Conservation (phyloP, 208 protist genomes). For the Acanthamoeba culbertsoni region DNA sequence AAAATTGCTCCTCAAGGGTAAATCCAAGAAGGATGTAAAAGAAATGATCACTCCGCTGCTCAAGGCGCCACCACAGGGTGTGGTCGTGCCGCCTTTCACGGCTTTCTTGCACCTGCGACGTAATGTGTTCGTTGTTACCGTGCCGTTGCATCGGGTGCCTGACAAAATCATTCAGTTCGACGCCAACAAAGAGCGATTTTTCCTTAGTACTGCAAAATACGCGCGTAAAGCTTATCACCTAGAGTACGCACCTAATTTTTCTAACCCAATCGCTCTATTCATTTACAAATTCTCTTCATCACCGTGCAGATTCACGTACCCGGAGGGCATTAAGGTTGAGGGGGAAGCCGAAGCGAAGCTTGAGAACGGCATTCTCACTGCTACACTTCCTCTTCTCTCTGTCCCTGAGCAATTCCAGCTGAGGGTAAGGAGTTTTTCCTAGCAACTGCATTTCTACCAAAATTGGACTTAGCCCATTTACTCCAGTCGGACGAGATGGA, state of each 20-base stretch:
- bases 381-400: background rate
- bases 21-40: background rate
- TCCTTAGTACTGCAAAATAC: slow-evolving; percentile 6
- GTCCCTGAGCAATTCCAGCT: background rate
- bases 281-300: background rate
- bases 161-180: background rate
- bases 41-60: background rate
- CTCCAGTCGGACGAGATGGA: background rate
- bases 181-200: background rate
- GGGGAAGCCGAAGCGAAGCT: background rate
- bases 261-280: background rate
- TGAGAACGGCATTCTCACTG: background rate
- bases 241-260: background rate
- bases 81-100: background rate
- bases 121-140: background rate
- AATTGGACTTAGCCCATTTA: background rate
- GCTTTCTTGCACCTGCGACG: background rate
- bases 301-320: background rate
- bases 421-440: background rate
- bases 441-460: background rate
- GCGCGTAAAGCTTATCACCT: background rate
- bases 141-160: background rate
- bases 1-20: background rate
- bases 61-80: background rate
- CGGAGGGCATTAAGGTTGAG: background rate